These are phyloP conservation scores for Heliocybe sulcata DNA, from an alignment of 1,284 basidiomycete species.

Conservation along the genomic window DNA sequence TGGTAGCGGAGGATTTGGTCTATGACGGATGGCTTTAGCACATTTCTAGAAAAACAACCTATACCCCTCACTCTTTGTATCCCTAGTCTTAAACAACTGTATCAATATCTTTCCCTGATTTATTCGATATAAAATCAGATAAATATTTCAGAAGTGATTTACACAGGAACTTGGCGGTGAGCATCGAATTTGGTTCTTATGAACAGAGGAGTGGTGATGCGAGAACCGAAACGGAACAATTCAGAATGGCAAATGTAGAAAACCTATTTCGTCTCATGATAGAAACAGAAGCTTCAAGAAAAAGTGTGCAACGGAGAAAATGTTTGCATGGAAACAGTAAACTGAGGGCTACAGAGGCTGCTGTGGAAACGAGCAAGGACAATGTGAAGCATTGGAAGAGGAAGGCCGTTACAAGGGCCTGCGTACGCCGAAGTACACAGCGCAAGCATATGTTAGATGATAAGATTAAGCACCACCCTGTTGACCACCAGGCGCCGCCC, in stretches of 20 bases:
- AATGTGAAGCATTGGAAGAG: not conserved
- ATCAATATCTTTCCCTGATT: not conserved
- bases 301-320: not conserved
- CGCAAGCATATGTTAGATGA: not conserved
- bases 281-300: not conserved
- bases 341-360: not conserved
- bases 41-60: not conserved
- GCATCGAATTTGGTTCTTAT: not conserved
- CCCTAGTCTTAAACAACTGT: not conserved
- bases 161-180: not conserved
- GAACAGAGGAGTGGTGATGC: not conserved
- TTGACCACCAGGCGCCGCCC: constrained; percentile 13
- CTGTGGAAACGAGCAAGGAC: not conserved
- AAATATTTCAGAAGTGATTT: not conserved
- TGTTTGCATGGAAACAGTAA: not conserved
- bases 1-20: constrained; percentile 6
- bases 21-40: not conserved
- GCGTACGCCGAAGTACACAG: not conserved
- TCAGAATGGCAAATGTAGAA: not conserved
- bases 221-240: not conserved
- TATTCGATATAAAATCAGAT: not conserved
- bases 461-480: not conserved
- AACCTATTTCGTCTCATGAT: not conserved
- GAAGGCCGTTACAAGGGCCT: not conserved
- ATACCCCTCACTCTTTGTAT: not conserved